phyloP scores from a whole-genome alignment of 345 rosid genomes.

The Lepidium sativum region DNA sequence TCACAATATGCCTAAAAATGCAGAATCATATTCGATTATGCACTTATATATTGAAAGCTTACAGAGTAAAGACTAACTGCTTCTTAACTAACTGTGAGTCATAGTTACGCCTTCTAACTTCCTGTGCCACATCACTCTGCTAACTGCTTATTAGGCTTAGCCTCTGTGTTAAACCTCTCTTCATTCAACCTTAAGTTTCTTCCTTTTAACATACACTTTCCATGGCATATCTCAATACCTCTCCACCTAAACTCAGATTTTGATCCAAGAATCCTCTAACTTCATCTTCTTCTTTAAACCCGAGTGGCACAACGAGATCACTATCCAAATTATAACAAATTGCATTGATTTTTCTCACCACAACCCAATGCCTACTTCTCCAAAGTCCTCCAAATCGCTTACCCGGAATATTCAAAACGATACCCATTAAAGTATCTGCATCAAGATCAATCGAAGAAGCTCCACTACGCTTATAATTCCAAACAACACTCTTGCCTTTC shows the following conservation, averaged over 20 bases:
- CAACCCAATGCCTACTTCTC: conserved; percentile 85
- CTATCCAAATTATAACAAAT: conserved; percentile 89
- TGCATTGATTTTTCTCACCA: conserved; percentile 61
- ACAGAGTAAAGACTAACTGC: no score
- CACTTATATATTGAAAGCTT: no score
- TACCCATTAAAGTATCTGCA: conserved; percentile 47
- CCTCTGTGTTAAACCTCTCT: no score
- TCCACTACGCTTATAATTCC: conserved; percentile 68
- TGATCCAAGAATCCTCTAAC: conserved; percentile 54
- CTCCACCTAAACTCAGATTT: conserved; percentile 43
- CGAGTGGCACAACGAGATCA: conserved; percentile 47
- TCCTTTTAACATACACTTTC: no score
- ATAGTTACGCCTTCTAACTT: no score
- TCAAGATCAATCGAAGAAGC: conserved; percentile 57
- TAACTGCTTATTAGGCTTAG: no score
- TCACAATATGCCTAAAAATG: no score
- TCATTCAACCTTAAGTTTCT: no score
- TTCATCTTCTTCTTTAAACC: conserved; percentile 37
- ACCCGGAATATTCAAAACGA: conserved; percentile 65
- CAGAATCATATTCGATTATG: no score
- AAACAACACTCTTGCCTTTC: conserved; percentile 51
- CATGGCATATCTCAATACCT: no score
- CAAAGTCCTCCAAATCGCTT: conserved; percentile 69
- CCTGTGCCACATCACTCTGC: no score
- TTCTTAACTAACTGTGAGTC: no score